Conservation (phyloP, 1,284 basidiomycete genomes). For the Lignosus rhinocerotis region DNA sequence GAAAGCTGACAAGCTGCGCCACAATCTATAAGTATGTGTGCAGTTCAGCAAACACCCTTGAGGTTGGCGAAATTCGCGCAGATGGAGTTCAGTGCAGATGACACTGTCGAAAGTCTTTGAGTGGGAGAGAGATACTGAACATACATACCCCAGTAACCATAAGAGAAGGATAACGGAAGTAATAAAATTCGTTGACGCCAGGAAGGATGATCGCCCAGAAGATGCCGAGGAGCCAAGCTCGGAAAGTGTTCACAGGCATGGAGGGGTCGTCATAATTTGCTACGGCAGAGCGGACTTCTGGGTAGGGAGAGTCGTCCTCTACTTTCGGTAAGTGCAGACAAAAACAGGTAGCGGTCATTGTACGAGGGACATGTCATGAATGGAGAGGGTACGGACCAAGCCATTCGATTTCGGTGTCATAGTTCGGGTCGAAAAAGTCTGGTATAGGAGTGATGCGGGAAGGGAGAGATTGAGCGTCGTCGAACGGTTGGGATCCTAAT, state of each 20-base stretch:
- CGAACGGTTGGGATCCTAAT: slow-evolving; percentile 12
- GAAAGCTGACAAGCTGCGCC: slow-evolving; percentile 61
- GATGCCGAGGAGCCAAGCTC: slow-evolving; percentile 55
- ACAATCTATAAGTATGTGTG: slow-evolving; percentile 39
- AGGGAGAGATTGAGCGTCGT: slow-evolving; percentile 18
- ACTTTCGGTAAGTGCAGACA: background rate
- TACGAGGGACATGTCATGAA: background rate
- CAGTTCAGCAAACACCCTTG: background rate
- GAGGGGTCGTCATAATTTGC: slow-evolving; percentile 35
- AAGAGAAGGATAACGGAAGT: slow-evolving; percentile 66
- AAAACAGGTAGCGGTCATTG: background rate
- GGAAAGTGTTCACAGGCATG: slow-evolving; percentile 49
- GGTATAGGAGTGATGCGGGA: slow-evolving; percentile 12
- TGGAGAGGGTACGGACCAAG: slow-evolving; percentile 20
- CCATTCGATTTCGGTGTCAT: slow-evolving; percentile 29
- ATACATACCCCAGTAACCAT: slow-evolving; percentile 32
- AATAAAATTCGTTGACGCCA: slow-evolving; percentile 64
- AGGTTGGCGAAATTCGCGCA: background rate
- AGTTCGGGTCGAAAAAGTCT: slow-evolving; percentile 33
- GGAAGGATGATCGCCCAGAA: slow-evolving; percentile 57
- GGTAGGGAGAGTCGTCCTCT: slow-evolving; percentile 38
- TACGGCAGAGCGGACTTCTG: slow-evolving; percentile 37
- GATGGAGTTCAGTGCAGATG: background rate
- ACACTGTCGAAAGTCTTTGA: background rate
- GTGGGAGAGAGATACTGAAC: background rate